Conservation (phyloP, 1,284 basidiomycete genomes). For the Coniophora puteana region DNA sequence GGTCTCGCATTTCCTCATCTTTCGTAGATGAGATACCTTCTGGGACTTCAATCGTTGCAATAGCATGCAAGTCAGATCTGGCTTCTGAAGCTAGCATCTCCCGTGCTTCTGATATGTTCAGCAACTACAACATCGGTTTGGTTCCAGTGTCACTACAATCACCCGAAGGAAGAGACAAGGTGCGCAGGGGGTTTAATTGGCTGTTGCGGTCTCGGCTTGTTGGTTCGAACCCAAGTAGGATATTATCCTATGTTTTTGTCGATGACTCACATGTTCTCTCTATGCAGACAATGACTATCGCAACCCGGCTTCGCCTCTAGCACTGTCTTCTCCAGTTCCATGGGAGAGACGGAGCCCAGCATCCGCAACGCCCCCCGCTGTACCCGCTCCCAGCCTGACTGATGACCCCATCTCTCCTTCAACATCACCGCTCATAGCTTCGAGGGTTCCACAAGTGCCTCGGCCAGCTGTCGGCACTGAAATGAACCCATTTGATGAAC, state of each 20-base stretch:
- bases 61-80: conserved; percentile 76
- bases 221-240: conserved; percentile 53
- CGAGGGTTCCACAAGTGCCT: too few relatives aligned
- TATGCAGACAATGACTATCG: conserved; percentile 39
- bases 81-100: conserved; percentile 52
- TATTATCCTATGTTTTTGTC: conserved; percentile 5
- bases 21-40: conserved; percentile 50
- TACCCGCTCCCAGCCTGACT: conserved; percentile 40
- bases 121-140: conserved; percentile 62
- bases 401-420: conserved; percentile 29
- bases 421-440: conserved; percentile 32
- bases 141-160: conserved; percentile 54
- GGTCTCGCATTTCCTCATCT: conserved; percentile 10
- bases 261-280: conserved; percentile 7
- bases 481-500: too few relatives aligned
- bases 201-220: conserved; percentile 58
- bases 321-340: conserved; percentile 45
- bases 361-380: conserved; percentile 46
- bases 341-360: conserved; percentile 42
- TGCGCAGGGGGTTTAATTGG: conserved; percentile 64
- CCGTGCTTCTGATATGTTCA: conserved; percentile 43
- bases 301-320: conserved; percentile 70
- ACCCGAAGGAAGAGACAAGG: conserved; percentile 54
- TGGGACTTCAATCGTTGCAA: conserved; percentile 58
- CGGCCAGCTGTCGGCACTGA: too few relatives aligned